These are phyloP conservation scores for Diaporthe eres DNA, from an alignment of 2,329 filamentous ascomycete species.

Conservation along the genomic window DNA sequence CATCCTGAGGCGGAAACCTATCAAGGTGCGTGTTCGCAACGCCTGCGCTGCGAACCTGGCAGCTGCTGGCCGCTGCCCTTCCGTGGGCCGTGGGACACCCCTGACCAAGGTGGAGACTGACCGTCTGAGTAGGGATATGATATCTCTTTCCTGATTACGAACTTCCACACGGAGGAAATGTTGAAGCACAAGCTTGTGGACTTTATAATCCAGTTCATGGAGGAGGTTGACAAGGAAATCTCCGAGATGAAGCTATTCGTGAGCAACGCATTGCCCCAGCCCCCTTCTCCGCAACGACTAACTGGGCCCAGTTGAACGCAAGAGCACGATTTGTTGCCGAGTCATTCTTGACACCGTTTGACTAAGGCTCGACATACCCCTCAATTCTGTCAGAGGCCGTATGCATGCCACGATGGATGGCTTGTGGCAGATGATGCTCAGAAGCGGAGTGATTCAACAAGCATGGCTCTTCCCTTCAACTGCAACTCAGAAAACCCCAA, in stretches of 20 bases:
- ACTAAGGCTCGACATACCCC: constrained; percentile 6
- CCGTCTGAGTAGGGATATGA: constrained; percentile 82
- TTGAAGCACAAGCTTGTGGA: constrained; percentile 99
- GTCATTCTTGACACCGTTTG: constrained; percentile 89
- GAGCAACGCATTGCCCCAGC: constrained; percentile 16
- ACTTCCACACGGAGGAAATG: constrained; percentile 99
- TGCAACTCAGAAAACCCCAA: not conserved
- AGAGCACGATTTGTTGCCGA: constrained; percentile 97
- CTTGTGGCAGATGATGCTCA: not conserved
- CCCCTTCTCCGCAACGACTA: constrained; percentile 45
- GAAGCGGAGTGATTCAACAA: not conserved
- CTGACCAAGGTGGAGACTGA: constrained; percentile 35
- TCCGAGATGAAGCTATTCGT: constrained; percentile 99
- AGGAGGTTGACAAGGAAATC: constrained; percentile 99
- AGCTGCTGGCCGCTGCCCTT: not conserved
- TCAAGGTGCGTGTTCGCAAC: constrained; percentile 76
- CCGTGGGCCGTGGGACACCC: not conserved
- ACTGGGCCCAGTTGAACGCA: constrained; percentile 81
- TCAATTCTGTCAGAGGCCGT: not conserved
- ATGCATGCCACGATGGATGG: not conserved
- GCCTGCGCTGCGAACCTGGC: not conserved
- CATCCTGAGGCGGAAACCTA: constrained; percentile 92
- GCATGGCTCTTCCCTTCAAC: not conserved
- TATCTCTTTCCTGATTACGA: constrained; percentile 98
- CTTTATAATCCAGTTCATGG: constrained; percentile 99